phyloP scores from a whole-genome alignment of 805 yeast species.

The Hyphopichia homilentoma region DNA sequence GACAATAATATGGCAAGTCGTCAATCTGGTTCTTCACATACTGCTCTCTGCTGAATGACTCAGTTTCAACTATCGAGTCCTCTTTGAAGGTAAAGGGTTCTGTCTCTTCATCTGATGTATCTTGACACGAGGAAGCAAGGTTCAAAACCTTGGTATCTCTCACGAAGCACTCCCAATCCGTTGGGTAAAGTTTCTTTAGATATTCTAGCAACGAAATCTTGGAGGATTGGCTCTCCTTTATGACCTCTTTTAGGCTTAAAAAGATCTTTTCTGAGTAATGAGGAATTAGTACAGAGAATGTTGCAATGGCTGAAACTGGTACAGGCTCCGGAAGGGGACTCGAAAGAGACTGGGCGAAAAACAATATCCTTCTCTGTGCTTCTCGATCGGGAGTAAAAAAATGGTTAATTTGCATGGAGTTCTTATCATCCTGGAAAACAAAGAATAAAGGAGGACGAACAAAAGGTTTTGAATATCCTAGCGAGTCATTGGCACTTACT shows the following conservation, averaged over 20 bases:
- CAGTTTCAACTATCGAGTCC: no score
- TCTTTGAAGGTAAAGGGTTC: constrained; percentile 7
- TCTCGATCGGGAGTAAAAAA: constrained; percentile 45
- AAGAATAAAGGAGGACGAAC: constrained; percentile 45
- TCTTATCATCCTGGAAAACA: constrained; percentile 45
- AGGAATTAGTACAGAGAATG: constrained; percentile 49
- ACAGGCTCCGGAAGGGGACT: constrained; percentile 47
- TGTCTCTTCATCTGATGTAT: constrained; percentile 1
- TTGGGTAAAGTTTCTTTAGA: constrained; percentile 63
- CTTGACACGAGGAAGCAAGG: constrained; percentile 7
- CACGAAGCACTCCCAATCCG: constrained; percentile 81
- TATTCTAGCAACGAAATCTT: constrained; percentile 69
- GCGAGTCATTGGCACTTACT: constrained; percentile 15
- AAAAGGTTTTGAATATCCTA: constrained; percentile 17
- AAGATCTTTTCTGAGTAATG: constrained; percentile 51
- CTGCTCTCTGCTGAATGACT: no score
- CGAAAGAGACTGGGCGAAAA: constrained; percentile 52
- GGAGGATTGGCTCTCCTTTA: constrained; percentile 42
- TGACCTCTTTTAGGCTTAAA: constrained; percentile 41
- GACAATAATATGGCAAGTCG: constrained; percentile 66
- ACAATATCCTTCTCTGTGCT: constrained; percentile 50
- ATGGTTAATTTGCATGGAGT: constrained; percentile 28
- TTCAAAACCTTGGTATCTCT: constrained; percentile 58
- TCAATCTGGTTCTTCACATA: constrained; percentile 41
- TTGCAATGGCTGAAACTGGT: constrained; percentile 46